Conservation (phyloP, 2,329 filamentous ascomycete genomes). For the Clonostachys chloroleuca region DNA sequence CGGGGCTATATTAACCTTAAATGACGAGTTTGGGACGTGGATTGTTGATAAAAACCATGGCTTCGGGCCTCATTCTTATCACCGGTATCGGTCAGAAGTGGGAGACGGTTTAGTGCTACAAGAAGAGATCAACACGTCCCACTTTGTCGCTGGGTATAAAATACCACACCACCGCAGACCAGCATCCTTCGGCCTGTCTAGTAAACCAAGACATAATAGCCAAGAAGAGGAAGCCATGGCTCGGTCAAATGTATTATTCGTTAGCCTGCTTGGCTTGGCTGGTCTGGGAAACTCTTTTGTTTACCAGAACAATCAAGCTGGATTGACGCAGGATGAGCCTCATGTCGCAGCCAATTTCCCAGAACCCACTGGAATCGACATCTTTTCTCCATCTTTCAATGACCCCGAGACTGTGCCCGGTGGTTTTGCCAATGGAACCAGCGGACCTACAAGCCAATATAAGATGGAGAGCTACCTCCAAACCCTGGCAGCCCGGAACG, state of each 20-base stretch:
- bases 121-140: too few relatives aligned
- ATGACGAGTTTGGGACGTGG: too few relatives aligned
- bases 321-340: slow-evolving; percentile 10
- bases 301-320: slow-evolving; percentile 17
- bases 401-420: slow-evolving; percentile 11
- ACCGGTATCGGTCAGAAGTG: too few relatives aligned
- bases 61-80: too few relatives aligned
- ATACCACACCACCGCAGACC: too few relatives aligned
- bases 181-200: too few relatives aligned
- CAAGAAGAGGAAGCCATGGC: too few relatives aligned
- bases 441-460: slow-evolving; percentile 15
- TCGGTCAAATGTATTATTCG: slow-evolving; percentile 3
- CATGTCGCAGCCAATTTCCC: slow-evolving; percentile 14
- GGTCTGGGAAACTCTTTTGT: not conserved
- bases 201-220: too few relatives aligned
- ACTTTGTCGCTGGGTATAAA: too few relatives aligned
- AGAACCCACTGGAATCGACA: slow-evolving; percentile 9
- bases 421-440: slow-evolving; percentile 17
- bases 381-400: slow-evolving; percentile 17
- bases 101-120: too few relatives aligned
- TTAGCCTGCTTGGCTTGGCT: slow-evolving; percentile 9
- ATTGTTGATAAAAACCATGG: too few relatives aligned
- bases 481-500: slow-evolving; percentile 11
- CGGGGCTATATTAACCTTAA: too few relatives aligned
- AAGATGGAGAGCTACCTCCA: slow-evolving; percentile 8